Evolutionary conservation across 2,329 filamentous ascomycete genomes (phyloP), one percentile per base, ranked within the genome.

Genomic region (Calonectria pauciramosa): DNA sequence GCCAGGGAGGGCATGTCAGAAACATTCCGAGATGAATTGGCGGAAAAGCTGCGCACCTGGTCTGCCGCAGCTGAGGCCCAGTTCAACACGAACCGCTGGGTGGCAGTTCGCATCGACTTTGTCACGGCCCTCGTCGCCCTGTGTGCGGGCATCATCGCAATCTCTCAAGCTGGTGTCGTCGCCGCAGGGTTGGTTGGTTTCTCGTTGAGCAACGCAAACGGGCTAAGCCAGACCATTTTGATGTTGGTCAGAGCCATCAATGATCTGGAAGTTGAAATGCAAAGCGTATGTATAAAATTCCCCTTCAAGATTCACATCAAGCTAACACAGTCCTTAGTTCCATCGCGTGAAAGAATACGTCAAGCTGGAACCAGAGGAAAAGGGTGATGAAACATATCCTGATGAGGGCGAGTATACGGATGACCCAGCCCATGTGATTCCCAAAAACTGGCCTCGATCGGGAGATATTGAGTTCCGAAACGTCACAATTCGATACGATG

Each of bases 71-170:
- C 85, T 0, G 89, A 91, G 78, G 84, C 89, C 1, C 88, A 87
- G 60, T 90, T 86, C 75, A 91, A 91, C 80, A 88, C 88, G 74
- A 92, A 92, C 78, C 87, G 90, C 10, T 92, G 90, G 90, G 88
- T 92, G 3, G 86, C 87, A 1, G 85, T 91, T 49, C 87, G 90
- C 7, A 85, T 90, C 6, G 90, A 91, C 74, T 86, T 90, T 77
- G 87, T 89, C 68, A 90, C 89, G 2, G 89, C 89, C 0, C 81
- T 90, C 1, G 88, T 91, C 14, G 87, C 88, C 16, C 84, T 90
- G 1, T 84, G 85, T 13, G 90, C 90, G 0, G 90, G 90, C 11
- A 85, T 87, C 59, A 90, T 91, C 65, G 90, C 90, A 8, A 85
- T 90, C 9, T 86, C 85, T 18, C 86, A 89, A 75, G 85, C 86